Conservation (phyloP, 2,329 filamentous ascomycete species). For the Clarireedia monteithiana region DNA sequence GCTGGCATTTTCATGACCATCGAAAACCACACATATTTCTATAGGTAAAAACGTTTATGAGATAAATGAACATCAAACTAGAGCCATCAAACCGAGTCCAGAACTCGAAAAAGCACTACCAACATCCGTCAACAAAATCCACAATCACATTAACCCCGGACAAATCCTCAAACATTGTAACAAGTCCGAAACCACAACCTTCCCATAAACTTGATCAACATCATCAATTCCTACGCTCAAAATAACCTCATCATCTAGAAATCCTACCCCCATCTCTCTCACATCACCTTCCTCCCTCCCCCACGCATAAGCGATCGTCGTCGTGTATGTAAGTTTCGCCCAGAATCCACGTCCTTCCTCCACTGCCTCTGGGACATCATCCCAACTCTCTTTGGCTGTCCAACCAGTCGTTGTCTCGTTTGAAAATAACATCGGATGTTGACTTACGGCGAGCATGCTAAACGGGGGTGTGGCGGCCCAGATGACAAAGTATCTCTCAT, state of each 20-base stretch:
- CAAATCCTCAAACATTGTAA: constrained; percentile 32
- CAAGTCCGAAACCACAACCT: constrained; percentile 27
- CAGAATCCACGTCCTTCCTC: constrained; percentile 16
- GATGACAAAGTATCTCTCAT: constrained; percentile 33
- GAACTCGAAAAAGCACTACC: too few relatives aligned
- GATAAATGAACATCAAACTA: too few relatives aligned
- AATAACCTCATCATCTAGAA: constrained; percentile 33
- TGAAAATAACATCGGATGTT: constrained; percentile 29
- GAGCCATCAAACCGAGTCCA: too few relatives aligned
- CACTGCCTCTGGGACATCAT: constrained; percentile 20
- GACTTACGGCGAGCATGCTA: constrained; percentile 30
- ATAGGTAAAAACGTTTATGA: too few relatives aligned
- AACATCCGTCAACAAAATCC: background rate
- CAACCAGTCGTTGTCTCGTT: constrained; percentile 33
- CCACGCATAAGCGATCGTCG: constrained; percentile 33
- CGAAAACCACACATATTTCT: too few relatives aligned
- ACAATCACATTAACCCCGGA: constrained; percentile 40
- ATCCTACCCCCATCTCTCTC: constrained; percentile 30
- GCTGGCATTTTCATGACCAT: too few relatives aligned
- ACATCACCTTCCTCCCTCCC: constrained; percentile 26
- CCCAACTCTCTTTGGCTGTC: constrained; percentile 30
- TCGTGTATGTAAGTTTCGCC: constrained; percentile 34
- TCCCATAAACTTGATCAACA: constrained; percentile 29
- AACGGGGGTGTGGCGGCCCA: constrained; percentile 32
- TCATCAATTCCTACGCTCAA: constrained; percentile 34